Evolutionary conservation across 2,329 filamentous ascomycete species (phyloP), one percentile per base, ranked within the genome.

Genomic region (Aureobasidium mangrovei): DNA sequence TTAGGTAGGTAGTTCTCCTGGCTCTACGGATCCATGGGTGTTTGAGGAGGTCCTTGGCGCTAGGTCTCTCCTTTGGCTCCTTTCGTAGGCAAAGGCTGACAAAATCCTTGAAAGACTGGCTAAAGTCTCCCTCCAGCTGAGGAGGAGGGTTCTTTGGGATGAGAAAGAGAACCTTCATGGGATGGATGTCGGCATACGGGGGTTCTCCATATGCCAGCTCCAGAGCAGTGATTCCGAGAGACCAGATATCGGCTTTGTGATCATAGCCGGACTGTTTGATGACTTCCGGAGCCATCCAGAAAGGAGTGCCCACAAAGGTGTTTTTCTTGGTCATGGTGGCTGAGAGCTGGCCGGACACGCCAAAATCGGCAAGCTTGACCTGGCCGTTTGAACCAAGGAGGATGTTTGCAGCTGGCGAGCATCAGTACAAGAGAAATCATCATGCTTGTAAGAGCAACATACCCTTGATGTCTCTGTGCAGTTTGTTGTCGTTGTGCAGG

Each of bases 321-420:
- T 97, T 97, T 75, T 97, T 97, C 78, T 97, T 97, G 59, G 91
- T 96, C 91, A 97, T 97, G 47, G 91, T 98, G 5, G 91, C 91
- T 7, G 91, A 94, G 26, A 97, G 79, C 72, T 97, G 93, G 29
- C 91, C 91, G 1, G 91, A 96, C 5, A 98, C 93, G 56, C 91
- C 91, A 72, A 98, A 98, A 69, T 98, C 91, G 10, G 91, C 91
- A 55, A 97, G 77, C 70, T 98, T 98, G 62, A 98, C 91, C 72
- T 97, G 93, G 2, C 93, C 93, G 66, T 86, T 95, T 47, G 89
- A 83, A 57, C 86, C 85, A 4, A 98, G 79, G 33, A 98, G 77
- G 31, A 98, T 84, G 65, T 98, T 98, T 60, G 93, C 93, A 65
- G 93, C 91, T 91, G 62, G 46, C 40, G 24, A 9, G 18, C 18